Percentiles rank a stretch among this genome's conserved stretches.
Evolutionary conservation across 176 grass and related monocot species (phyloP).

Genomic region (Poa annua): DNA sequence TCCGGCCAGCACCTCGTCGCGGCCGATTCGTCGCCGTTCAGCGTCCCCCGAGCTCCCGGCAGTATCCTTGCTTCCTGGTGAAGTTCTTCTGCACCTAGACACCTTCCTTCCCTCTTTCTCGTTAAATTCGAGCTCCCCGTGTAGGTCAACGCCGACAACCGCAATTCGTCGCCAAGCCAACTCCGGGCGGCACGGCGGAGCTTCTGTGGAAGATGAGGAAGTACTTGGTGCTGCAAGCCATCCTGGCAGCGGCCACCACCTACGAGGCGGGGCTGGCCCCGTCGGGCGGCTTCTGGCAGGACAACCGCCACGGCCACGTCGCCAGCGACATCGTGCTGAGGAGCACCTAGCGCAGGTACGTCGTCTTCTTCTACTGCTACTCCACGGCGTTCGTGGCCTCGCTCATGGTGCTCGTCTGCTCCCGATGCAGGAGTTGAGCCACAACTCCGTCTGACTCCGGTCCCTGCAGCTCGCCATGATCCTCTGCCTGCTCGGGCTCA

Average conservation of each 20-base stretch:
- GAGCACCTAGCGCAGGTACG: conserved; percentile 33
- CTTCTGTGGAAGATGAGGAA: conserved; percentile 59
- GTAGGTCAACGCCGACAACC: too few relatives aligned
- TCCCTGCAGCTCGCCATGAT: conserved; percentile 48
- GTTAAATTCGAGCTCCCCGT: too few relatives aligned
- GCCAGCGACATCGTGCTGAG: conserved; percentile 45
- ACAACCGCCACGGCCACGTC: not conserved
- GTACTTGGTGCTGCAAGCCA: conserved; percentile 58
- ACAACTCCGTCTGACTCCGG: conserved; percentile 41
- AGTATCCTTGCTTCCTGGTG: too few relatives aligned
- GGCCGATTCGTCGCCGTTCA: too few relatives aligned
- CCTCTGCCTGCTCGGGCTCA: conserved; percentile 44
- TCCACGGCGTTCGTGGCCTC: conserved; percentile 49
- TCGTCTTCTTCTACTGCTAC: conserved; percentile 56
- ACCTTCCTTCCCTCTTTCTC: too few relatives aligned
- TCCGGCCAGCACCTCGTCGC: too few relatives aligned
- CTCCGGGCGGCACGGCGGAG: conserved; percentile 8
- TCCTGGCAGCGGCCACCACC: conserved; percentile 56
- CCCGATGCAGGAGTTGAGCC: conserved; percentile 28
- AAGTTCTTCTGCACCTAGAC: too few relatives aligned
- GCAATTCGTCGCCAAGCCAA: too few relatives aligned
- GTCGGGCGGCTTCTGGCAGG: conserved; percentile 65
- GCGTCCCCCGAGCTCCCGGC: too few relatives aligned
- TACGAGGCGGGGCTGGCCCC: conserved; percentile 52
- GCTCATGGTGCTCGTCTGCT: conserved; percentile 48